Percentiles rank a stretch among this genome's conserved stretches.
phyloP scores from a whole-genome alignment of 1,284 basidiomycete genomes.

The Termitomyces sp. region DNA sequence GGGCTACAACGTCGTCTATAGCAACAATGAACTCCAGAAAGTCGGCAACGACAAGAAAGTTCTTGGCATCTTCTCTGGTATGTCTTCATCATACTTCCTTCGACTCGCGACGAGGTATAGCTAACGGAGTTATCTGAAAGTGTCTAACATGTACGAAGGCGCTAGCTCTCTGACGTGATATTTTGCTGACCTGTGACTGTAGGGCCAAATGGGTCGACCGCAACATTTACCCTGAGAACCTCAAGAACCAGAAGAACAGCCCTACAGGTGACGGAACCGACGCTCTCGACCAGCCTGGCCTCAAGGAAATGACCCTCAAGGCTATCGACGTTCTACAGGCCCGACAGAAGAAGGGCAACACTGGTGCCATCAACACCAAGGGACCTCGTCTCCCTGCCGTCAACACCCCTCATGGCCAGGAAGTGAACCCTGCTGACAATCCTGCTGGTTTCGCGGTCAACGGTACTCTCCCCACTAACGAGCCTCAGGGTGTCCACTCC shows the following conservation, averaged over 20 bases:
- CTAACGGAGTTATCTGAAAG: constrained; percentile 5
- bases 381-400: constrained; percentile 35
- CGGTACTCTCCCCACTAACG: constrained; percentile 29
- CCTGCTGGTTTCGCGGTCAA: constrained; percentile 28
- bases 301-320: constrained; percentile 43
- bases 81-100: constrained; percentile 11
- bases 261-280: constrained; percentile 37
- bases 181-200: not conserved
- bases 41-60: constrained; percentile 30
- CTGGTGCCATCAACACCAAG: constrained; percentile 28
- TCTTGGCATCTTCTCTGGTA: constrained; percentile 38
- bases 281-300: constrained; percentile 37
- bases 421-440: constrained; percentile 34
- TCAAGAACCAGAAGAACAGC: constrained; percentile 31
- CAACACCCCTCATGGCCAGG: constrained; percentile 19
- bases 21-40: constrained; percentile 29
- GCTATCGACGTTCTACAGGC: constrained; percentile 39
- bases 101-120: not conserved
- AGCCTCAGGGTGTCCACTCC: constrained; percentile 37
- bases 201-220: constrained; percentile 41
- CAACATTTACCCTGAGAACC: constrained; percentile 33
- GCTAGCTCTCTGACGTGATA: not conserved
- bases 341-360: constrained; percentile 29
- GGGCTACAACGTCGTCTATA: constrained; percentile 37
- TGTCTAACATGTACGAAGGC: constrained; percentile 25